Evolutionary conservation across 805 yeast species (phyloP).

Genomic region (Saccharomycopsis fibuligera): DNA sequence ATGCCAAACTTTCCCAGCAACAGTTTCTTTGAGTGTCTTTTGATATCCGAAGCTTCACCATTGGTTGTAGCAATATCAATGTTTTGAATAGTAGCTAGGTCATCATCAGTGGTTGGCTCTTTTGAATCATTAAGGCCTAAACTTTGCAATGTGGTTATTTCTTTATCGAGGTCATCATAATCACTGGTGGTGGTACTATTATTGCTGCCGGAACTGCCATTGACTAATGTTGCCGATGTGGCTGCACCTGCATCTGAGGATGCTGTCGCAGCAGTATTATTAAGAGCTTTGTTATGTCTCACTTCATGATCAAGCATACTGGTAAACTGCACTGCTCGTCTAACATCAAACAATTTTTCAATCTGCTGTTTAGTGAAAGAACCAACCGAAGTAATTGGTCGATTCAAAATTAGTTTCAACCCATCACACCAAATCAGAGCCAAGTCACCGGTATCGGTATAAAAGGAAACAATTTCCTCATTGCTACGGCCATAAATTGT

Average conservation of each 20-base stretch:
- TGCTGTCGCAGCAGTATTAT: slow-evolving; percentile 16
- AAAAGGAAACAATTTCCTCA: slow-evolving; percentile 48
- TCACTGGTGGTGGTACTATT: no score
- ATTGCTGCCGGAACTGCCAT: no score
- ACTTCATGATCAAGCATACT: slow-evolving; percentile 8
- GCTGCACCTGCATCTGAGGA: neutral
- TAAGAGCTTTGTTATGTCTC: neutral
- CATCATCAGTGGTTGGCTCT: no score
- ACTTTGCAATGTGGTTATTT: no score
- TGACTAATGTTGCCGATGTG: neutral
- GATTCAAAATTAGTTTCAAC: slow-evolving; percentile 42
- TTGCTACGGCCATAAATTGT: slow-evolving; percentile 39
- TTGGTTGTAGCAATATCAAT: neutral
- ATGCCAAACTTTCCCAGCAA: slow-evolving; percentile 39
- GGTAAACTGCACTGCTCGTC: slow-evolving; percentile 18
- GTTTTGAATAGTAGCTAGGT: no score
- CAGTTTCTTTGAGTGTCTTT: slow-evolving; percentile 5
- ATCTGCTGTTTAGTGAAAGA: slow-evolving; percentile 17
- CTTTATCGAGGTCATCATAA: no score
- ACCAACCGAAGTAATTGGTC: slow-evolving; percentile 7
- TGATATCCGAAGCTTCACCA: neutral
- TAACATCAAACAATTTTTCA: slow-evolving; percentile 17
- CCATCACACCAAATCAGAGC: slow-evolving; percentile 79
- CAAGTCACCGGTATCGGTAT: slow-evolving; percentile 61
- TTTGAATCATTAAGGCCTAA: no score